Evolutionary conservation across 176 grass and related monocot species (phyloP).

Genomic region (Oryza brachyantha): DNA sequence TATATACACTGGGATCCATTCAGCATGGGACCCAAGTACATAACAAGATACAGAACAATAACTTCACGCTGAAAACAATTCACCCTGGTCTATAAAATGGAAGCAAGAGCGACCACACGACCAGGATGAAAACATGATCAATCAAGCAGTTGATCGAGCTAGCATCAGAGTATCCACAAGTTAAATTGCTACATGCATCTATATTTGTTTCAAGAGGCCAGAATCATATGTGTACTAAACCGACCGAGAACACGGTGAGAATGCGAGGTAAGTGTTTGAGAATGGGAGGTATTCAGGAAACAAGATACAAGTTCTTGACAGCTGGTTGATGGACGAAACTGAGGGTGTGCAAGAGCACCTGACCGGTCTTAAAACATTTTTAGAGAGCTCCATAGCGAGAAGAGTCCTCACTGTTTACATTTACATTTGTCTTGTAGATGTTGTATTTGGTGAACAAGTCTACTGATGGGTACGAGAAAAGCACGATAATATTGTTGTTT

Average conservation of each 20-base stretch:
- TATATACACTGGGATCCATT: neutral
- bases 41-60: neutral
- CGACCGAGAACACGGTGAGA: too few species aligned
- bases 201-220: too few species aligned
- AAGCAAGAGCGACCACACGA: neutral
- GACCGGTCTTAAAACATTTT: too few species aligned
- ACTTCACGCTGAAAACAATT: neutral
- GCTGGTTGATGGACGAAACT: neutral
- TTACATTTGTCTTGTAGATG: too few species aligned
- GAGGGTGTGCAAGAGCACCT: too few species aligned
- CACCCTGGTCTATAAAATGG: neutral
- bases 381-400: too few species aligned
- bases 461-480: too few species aligned
- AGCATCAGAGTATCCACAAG: neutral
- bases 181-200: neutral
- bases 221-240: too few species aligned
- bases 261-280: too few species aligned
- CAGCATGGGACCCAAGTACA: neutral
- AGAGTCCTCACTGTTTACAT: too few species aligned
- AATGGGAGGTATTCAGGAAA: neutral
- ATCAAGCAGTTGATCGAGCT: neutral
- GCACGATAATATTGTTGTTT: too few species aligned
- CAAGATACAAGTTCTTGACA: neutral
- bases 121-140: neutral
- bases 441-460: too few species aligned